These are phyloP conservation scores for Myrmaecium sp. DNA, from an alignment of 2,329 filamentous ascomycete genomes.

Conservation along the genomic window DNA sequence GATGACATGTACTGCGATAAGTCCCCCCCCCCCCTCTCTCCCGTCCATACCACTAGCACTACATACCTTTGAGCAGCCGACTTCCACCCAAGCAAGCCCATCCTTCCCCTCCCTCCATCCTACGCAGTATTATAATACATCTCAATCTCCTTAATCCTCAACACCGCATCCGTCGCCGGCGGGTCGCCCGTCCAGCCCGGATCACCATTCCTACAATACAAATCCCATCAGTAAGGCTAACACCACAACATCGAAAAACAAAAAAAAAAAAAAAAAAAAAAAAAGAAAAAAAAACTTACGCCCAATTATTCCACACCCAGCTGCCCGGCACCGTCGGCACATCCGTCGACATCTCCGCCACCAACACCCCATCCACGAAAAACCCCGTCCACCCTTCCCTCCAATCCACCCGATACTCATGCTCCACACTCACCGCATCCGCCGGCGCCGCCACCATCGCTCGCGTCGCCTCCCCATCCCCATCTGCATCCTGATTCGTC, in stretches of 20 bases:
- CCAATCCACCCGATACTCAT: slow-evolving; percentile 1
- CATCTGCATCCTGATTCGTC: not conserved
- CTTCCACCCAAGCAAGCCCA: too few species aligned
- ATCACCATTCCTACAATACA: too few species aligned
- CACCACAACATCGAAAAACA: too few species aligned
- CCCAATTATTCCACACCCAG: slow-evolving; percentile 1
- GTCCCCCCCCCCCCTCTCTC: too few species aligned
- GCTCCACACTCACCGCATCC: not conserved
- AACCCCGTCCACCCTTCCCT: not conserved
- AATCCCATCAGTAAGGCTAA: too few species aligned
- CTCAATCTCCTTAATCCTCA: slow-evolving; percentile 1
- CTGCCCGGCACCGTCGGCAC: not conserved
- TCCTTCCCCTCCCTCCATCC: not conserved
- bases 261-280: too few species aligned
- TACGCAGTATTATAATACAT: not conserved
- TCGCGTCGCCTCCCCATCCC: not conserved
- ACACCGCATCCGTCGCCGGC: not conserved
- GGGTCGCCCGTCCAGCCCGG: not conserved
- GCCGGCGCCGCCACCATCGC: not conserved
- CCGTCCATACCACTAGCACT: not conserved
- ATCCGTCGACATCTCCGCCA: not conserved
- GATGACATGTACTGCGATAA: too few species aligned
- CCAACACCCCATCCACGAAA: not conserved
- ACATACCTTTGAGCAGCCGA: not conserved
- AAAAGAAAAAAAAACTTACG: too few species aligned